A percentile compares a stretch with the other conserved stretches of the same genome.
phyloP scores from a whole-genome alignment of 495 filamentous ascomycete genomes.

The Lineolata rhizophorae region DNA sequence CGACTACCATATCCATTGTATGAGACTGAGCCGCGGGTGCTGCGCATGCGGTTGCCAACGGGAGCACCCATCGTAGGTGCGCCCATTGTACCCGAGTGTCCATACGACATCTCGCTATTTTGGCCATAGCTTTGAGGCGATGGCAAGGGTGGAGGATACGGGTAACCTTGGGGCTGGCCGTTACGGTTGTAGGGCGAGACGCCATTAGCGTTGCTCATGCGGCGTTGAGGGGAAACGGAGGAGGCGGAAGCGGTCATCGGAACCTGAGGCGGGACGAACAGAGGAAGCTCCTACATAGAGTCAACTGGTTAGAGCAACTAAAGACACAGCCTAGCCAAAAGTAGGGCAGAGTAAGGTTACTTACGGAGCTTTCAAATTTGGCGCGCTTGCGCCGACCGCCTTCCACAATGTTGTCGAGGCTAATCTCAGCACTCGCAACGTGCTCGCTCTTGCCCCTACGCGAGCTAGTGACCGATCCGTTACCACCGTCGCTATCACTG shows the following conservation, averaged over 20 bases:
- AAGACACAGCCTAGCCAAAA: conserved; percentile 2
- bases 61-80: too few species aligned
- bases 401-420: conserved; percentile 92
- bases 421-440: conserved; percentile 86
- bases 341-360: conserved; percentile 19
- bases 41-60: too few species aligned
- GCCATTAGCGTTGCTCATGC: conserved; percentile 34
- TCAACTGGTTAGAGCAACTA: conserved; percentile 5
- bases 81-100: too few species aligned
- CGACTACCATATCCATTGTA: conserved; percentile 23
- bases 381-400: conserved; percentile 86
- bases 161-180: too few species aligned
- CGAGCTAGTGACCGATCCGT: conserved; percentile 44
- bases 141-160: conserved; percentile 46
- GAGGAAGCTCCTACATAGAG: conserved; percentile 54
- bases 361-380: conserved; percentile 94
- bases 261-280: conserved; percentile 87
- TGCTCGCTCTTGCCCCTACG: conserved; percentile 56
- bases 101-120: conserved; percentile 25
- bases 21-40: conserved; percentile 28
- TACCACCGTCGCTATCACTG: conserved; percentile 61
- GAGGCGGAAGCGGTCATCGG: conserved; percentile 72
- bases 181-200: conserved; percentile 52
- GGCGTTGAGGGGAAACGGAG: conserved; percentile 79
- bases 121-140: conserved; percentile 57